A percentile compares a stretch with the other conserved stretches of the same genome.
These are phyloP conservation scores for Insectozyma bohioensis DNA, from an alignment of 1,139 yeast genomes.

Conservation along the genomic window DNA sequence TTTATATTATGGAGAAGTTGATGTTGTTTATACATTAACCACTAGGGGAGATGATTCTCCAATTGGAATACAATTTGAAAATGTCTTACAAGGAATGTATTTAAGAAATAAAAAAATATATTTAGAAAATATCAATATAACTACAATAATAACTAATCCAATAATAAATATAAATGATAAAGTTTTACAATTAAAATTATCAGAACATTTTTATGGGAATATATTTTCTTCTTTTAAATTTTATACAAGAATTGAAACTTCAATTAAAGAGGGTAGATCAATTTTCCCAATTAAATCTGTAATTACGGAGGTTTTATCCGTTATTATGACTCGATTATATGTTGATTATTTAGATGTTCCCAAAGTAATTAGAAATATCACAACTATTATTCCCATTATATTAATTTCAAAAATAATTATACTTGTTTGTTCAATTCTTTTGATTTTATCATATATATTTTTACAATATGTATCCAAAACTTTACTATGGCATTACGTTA, in stretches of 20 bases:
- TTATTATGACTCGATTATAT: conserved; percentile 8
- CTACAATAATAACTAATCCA: conserved; percentile 19
- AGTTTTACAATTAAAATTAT: background rate
- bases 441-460: conserved; percentile 4
- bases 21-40: conserved; percentile 17
- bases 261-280: no score
- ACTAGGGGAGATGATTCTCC: background rate
- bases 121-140: conserved; percentile 14
- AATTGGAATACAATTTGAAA: conserved; percentile 8
- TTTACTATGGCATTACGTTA: conserved; percentile 11
- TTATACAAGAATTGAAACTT: background rate
- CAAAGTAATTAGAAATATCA: conserved; percentile 1
- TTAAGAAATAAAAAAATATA: conserved; percentile 22
- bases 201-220: conserved; percentile 1
- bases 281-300: background rate
- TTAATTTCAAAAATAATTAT: conserved; percentile 8
- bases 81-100: conserved; percentile 20
- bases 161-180: background rate
- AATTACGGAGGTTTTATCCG: conserved; percentile 3
- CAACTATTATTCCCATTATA: conserved; percentile 3
- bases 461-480: conserved; percentile 9
- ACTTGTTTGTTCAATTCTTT: conserved; percentile 7
- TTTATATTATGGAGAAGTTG: conserved; percentile 13
- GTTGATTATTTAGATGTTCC: conserved; percentile 2
- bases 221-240: background rate